Evolutionary conservation across 140 eudicot species (phyloP).

Genomic region (Oenanthe javanica): DNA sequence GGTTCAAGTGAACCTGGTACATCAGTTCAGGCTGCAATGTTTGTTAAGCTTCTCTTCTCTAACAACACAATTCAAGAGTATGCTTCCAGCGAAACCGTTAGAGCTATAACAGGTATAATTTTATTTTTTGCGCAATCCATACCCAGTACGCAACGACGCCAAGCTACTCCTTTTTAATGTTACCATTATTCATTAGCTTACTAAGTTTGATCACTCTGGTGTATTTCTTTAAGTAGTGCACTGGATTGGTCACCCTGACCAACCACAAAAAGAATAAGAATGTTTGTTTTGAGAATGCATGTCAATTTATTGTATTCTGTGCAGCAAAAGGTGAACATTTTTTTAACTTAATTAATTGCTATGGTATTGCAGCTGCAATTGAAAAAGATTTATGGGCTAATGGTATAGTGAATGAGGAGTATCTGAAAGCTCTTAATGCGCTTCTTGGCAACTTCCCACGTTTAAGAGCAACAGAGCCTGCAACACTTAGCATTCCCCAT

Average conservation of each 20-base stretch:
- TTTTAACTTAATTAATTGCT: slow-evolving; percentile 4
- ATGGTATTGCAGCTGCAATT: slow-evolving; percentile 66
- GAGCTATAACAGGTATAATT: slow-evolving; percentile 93
- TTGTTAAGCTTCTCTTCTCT: slow-evolving; percentile 82
- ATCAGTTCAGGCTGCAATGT: slow-evolving; percentile 95
- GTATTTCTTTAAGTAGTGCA: background rate
- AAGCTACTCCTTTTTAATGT: background rate
- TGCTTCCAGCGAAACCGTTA: slow-evolving; percentile 98
- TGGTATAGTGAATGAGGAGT: slow-evolving; percentile 91
- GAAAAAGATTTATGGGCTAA: slow-evolving; percentile 98
- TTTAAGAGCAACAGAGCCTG: slow-evolving; percentile 92
- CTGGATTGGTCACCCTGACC: background rate
- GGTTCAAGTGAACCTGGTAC: slow-evolving; percentile 97
- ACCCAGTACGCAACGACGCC: background rate
- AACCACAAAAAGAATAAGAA: background rate
- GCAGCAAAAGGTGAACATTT: background rate
- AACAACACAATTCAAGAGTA: slow-evolving; percentile 96
- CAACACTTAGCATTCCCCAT: slow-evolving; percentile 96
- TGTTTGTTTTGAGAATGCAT: background rate
- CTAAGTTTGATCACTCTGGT: background rate
- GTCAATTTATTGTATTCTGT: background rate
- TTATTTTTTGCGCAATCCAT: background rate
- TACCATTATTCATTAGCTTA: background rate
- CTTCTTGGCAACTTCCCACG: slow-evolving; percentile 96
- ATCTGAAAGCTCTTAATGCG: slow-evolving; percentile 86